Conservation (phyloP, 345 rosid species). For the Durio zibethinus region DNA sequence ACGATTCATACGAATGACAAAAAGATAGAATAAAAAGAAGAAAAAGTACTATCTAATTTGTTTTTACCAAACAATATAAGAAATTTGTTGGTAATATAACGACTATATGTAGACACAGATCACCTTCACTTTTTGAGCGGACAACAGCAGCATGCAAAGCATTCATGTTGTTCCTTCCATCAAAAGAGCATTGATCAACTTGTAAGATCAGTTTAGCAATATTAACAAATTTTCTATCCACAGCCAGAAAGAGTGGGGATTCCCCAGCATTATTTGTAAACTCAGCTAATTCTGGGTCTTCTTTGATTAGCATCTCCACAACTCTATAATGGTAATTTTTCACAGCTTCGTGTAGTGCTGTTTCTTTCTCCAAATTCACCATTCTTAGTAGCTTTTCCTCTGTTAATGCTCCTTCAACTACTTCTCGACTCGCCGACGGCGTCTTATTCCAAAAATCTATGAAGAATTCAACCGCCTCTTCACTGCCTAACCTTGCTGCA, state of each 20-base stretch:
- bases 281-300: slow-evolving; percentile 10
- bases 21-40: too few relatives aligned
- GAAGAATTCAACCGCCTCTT: neutral
- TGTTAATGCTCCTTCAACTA: neutral
- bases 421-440: neutral
- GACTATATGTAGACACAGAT: too few relatives aligned
- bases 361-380: slow-evolving; percentile 17
- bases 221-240: slow-evolving; percentile 8
- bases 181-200: slow-evolving; percentile 7
- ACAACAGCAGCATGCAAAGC: slow-evolving; percentile 23
- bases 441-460: neutral
- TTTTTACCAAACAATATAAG: too few relatives aligned
- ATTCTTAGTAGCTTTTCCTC: neutral
- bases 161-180: slow-evolving; percentile 19
- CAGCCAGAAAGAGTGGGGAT: slow-evolving; percentile 22
- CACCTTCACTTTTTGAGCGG: neutral
- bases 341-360: slow-evolving; percentile 18
- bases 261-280: slow-evolving; percentile 13
- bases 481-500: neutral
- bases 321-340: slow-evolving; percentile 6
- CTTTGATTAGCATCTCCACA: slow-evolving; percentile 12
- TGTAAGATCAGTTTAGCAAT: slow-evolving; percentile 6
- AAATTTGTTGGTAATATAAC: too few relatives aligned
- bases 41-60: too few relatives aligned
- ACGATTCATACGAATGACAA: too few relatives aligned